These are phyloP conservation scores for Cryphonectria naterciae DNA, from an alignment of 2,329 filamentous ascomycete genomes.

Conservation along the genomic window DNA sequence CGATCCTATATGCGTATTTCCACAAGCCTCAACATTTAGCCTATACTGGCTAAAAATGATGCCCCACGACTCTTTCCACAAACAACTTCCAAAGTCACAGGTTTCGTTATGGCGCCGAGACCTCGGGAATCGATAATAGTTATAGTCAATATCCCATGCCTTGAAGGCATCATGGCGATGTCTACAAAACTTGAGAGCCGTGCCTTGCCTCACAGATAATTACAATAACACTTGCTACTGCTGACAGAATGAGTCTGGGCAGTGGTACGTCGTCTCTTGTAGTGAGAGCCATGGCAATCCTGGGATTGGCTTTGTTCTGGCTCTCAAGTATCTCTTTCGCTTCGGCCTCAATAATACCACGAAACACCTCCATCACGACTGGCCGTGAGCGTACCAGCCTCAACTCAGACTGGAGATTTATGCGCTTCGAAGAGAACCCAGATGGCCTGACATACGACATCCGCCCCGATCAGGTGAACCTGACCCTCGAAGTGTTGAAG, in stretches of 20 bases:
- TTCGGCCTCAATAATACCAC: background rate
- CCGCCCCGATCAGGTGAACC: slow-evolving; percentile 21
- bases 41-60: background rate
- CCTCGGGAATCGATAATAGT: background rate
- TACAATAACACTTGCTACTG: too few species aligned
- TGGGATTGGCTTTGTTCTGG: background rate
- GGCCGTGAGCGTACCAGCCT: slow-evolving; percentile 20
- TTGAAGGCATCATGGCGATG: background rate
- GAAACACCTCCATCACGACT: background rate
- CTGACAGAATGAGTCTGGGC: background rate
- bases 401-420: slow-evolving; percentile 17
- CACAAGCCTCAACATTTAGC: background rate
- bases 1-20: background rate
- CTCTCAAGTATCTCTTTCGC: background rate
- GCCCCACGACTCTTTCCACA: background rate
- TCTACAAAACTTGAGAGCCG: background rate
- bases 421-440: slow-evolving; percentile 19
- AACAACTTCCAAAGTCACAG: background rate
- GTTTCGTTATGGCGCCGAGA: background rate
- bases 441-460: slow-evolving; percentile 25
- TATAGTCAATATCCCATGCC: background rate
- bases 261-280: background rate
- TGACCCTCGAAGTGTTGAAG: slow-evolving; percentile 17
- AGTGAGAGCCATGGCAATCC: background rate
- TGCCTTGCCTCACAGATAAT: background rate